Evolutionary conservation across 2,329 filamentous ascomycete genomes (phyloP).

Genomic region (Bipolaris sorokiniana): DNA sequence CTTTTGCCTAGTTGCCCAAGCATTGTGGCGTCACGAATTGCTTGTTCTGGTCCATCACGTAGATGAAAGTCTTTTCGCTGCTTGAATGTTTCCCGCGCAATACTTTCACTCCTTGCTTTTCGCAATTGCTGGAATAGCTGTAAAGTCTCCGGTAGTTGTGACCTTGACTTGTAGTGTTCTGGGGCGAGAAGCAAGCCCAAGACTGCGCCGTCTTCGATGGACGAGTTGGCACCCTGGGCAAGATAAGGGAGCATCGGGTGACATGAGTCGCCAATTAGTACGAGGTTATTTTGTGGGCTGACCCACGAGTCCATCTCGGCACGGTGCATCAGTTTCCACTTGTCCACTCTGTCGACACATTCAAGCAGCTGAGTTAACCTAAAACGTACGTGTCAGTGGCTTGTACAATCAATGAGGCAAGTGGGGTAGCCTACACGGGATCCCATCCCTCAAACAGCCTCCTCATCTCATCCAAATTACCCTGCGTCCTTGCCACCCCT

Average conservation of each 20-base stretch:
- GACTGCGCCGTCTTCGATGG: slow-evolving; percentile 71
- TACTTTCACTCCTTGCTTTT: slow-evolving; percentile 59
- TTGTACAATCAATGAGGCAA: slow-evolving; percentile 44
- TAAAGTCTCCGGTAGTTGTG: slow-evolving; percentile 48
- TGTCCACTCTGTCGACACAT: slow-evolving; percentile 65
- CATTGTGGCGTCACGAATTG: slow-evolving; percentile 64
- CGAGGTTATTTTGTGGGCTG: slow-evolving; percentile 61
- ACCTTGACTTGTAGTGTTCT: slow-evolving; percentile 21
- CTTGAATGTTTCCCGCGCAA: slow-evolving; percentile 68
- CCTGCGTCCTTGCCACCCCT: slow-evolving; percentile 59
- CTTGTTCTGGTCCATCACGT: slow-evolving; percentile 61
- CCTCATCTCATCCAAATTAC: slow-evolving; percentile 66
- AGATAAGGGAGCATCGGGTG: slow-evolving; percentile 47
- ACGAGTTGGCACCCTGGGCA: slow-evolving; percentile 64
- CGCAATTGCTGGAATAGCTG: slow-evolving; percentile 54
- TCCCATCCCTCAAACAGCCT: slow-evolving; percentile 68
- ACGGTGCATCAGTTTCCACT: slow-evolving; percentile 72
- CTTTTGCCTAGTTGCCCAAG: slow-evolving; percentile 61
- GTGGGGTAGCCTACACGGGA: slow-evolving; percentile 54
- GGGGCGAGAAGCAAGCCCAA: slow-evolving; percentile 61
- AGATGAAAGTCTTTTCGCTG: slow-evolving; percentile 52
- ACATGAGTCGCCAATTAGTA: slow-evolving; percentile 48
- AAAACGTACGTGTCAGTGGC: slow-evolving; percentile 5
- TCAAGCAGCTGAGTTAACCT: slow-evolving; percentile 30
- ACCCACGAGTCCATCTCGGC: slow-evolving; percentile 47